phyloP scores from a whole-genome alignment of 805 yeast genomes.

The Zygosaccharomyces gambellarensis region DNA sequence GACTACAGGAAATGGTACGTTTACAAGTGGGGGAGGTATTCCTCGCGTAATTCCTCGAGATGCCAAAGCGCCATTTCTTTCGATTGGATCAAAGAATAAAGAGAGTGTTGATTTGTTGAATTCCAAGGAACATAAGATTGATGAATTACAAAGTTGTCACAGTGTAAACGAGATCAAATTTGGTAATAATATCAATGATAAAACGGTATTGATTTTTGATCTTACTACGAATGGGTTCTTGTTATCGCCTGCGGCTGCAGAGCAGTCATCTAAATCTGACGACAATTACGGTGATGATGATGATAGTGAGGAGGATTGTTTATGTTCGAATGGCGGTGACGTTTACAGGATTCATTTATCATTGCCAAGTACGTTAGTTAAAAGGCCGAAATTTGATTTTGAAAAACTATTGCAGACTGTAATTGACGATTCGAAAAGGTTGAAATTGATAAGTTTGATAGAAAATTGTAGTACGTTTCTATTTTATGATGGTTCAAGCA shows the following conservation, averaged over 20 bases:
- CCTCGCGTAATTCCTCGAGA: conserved; percentile 1
- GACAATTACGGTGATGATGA: not conserved
- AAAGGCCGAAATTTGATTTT: conserved; percentile 30
- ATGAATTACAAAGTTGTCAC: conserved; percentile 10
- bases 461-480: conserved; percentile 17
- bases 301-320: conserved; percentile 1
- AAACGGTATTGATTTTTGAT: conserved; percentile 21
- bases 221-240: conserved; percentile 22
- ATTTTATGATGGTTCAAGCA: conserved; percentile 28
- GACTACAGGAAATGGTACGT: not conserved
- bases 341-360: conserved; percentile 26
- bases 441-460: conserved; percentile 18
- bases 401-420: conserved; percentile 25
- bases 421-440: conserved; percentile 19
- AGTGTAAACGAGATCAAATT: conserved; percentile 3
- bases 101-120: conserved; percentile 5
- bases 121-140: conserved; percentile 12
- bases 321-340: conserved; percentile 10
- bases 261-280: not conserved
- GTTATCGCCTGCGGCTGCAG: conserved; percentile 12
- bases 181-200: conserved; percentile 6
- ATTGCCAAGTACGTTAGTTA: conserved; percentile 32
- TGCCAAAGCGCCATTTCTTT: not conserved
- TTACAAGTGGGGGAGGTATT: not conserved
- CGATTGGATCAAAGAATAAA: not conserved